Evolutionary conservation across 2,329 filamentous ascomycete genomes (phyloP).

Genomic region (Clarireedia homoeocarpa): DNA sequence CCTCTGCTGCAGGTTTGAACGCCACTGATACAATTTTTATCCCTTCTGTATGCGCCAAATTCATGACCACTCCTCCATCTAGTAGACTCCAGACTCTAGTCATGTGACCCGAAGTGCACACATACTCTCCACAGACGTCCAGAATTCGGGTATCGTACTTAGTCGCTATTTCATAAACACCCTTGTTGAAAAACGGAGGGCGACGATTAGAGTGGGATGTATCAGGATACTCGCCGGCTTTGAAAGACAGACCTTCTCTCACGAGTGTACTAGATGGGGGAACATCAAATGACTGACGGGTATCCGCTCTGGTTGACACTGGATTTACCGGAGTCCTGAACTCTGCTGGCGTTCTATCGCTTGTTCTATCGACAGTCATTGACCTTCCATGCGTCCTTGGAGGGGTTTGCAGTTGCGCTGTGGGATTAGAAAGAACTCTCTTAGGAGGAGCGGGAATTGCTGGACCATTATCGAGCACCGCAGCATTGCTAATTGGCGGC

Average conservation of each 20-base stretch:
- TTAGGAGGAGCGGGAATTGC: constrained; percentile 31
- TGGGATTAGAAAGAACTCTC: constrained; percentile 40
- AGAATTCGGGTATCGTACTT: constrained; percentile 83
- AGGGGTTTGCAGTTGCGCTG: constrained; percentile 36
- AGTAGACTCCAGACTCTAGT: constrained; percentile 83
- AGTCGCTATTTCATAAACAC: constrained; percentile 68
- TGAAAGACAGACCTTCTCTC: constrained; percentile 15
- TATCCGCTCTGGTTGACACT: constrained; percentile 11
- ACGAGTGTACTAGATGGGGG: constrained; percentile 8
- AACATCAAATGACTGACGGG: constrained; percentile 13
- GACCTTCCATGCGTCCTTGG: constrained; percentile 39
- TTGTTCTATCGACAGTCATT: constrained; percentile 41
- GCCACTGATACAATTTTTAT: constrained; percentile 72
- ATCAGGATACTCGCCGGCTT: constrained; percentile 63
- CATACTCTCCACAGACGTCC: constrained; percentile 79
- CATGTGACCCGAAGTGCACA: constrained; percentile 79
- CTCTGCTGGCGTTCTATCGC: constrained; percentile 33
- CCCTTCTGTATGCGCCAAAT: constrained; percentile 74
- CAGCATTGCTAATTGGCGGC: constrained; percentile 12
- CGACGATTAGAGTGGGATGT: constrained; percentile 76
- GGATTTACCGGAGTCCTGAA: constrained; percentile 29
- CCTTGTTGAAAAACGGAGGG: constrained; percentile 65
- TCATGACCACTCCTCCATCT: constrained; percentile 76
- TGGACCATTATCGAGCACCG: constrained; percentile 1
- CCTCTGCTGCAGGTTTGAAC: constrained; percentile 74